These are phyloP conservation scores for Schoenoplectus triqueter DNA, from an alignment of 202 grass and related monocot species.

Conservation along the genomic window DNA sequence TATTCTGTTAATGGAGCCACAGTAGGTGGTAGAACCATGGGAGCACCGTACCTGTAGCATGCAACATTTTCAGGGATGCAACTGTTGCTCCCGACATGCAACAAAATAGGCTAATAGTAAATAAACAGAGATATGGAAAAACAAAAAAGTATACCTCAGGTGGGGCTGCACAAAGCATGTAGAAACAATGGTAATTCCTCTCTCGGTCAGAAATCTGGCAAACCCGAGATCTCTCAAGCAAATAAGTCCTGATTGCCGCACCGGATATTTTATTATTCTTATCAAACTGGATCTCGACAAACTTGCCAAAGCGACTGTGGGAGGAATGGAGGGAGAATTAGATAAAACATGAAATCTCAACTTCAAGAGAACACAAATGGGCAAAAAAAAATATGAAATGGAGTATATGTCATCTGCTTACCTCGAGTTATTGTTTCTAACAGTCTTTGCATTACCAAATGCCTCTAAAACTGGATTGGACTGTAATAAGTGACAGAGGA, in stretches of 20 bases:
- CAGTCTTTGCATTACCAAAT: slow-evolving; percentile 99
- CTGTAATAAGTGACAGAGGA: slow-evolving; percentile 40
- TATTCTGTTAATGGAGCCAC: slow-evolving; percentile 6
- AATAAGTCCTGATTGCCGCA: slow-evolving; percentile 80
- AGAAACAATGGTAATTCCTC: slow-evolving; percentile 97
- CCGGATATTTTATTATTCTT: slow-evolving; percentile 79
- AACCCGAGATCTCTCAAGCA: slow-evolving; percentile 90
- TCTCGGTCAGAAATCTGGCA: slow-evolving; percentile 85
- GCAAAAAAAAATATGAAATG: not conserved
- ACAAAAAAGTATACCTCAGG: slow-evolving; percentile 54
- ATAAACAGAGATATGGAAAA: not conserved
- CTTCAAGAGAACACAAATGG: slow-evolving; percentile 33
- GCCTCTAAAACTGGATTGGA: slow-evolving; percentile 99
- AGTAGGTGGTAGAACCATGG: not conserved
- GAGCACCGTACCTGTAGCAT: not conserved
- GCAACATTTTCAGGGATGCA: not conserved
- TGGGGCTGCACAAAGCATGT: slow-evolving; percentile 85
- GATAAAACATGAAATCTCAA: slow-evolving; percentile 32
- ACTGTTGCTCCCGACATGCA: slow-evolving; percentile 19
- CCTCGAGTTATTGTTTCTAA: slow-evolving; percentile 99
- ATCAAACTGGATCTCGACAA: slow-evolving; percentile 97
- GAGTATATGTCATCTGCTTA: slow-evolving; percentile 38
- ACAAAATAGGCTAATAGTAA: slow-evolving; percentile 12
- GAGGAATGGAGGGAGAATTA: slow-evolving; percentile 40
- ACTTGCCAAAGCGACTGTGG: slow-evolving; percentile 84